A percentile compares a stretch with the other conserved stretches of the same genome.
Conservation (phyloP, 108 stramenopile genomes). For the Skeletonema potamos region DNA sequence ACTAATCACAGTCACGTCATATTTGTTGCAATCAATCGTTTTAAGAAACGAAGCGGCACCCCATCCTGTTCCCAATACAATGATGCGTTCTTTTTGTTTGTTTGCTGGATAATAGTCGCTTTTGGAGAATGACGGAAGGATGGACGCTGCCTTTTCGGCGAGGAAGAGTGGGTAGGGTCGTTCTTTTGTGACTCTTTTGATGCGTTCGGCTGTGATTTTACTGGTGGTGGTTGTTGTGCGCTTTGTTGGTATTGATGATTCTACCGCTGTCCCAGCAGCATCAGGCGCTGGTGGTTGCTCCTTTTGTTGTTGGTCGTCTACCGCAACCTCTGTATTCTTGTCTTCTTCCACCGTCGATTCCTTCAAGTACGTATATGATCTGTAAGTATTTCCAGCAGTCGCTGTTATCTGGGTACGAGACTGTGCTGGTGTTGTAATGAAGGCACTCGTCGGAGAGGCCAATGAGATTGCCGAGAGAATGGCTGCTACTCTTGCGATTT, state of each 20-base stretch:
- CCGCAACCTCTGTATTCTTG: background rate
- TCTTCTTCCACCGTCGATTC: background rate
- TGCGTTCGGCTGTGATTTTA: slow-evolving; percentile 13
- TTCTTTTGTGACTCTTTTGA: slow-evolving; percentile 62
- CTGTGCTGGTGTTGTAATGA: background rate
- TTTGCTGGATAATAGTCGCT: background rate
- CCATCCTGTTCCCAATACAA: slow-evolving; percentile 95
- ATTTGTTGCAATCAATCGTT: slow-evolving; percentile 74
- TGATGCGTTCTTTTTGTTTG: slow-evolving; percentile 66
- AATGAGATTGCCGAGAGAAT: background rate
- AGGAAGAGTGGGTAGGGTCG: slow-evolving; percentile 84
- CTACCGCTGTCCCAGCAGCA: background rate
- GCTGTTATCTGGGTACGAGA: background rate
- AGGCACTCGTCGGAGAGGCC: background rate
- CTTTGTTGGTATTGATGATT: background rate
- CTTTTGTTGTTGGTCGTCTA: background rate
- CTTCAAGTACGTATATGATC: background rate
- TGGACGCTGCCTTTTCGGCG: slow-evolving; percentile 77
- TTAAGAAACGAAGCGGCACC: slow-evolving; percentile 89
- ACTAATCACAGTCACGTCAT: slow-evolving; percentile 89
- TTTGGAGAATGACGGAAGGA: slow-evolving; percentile 26
- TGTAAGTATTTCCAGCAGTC: background rate
- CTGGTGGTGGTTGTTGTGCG: background rate
- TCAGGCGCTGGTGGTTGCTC: background rate
- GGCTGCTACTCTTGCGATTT: background rate